A percentile compares a stretch with the other conserved stretches of the same genome.
Evolutionary conservation across 75 land plant genomes (phyloP).

Genomic region (Ceratopteris richardii): DNA sequence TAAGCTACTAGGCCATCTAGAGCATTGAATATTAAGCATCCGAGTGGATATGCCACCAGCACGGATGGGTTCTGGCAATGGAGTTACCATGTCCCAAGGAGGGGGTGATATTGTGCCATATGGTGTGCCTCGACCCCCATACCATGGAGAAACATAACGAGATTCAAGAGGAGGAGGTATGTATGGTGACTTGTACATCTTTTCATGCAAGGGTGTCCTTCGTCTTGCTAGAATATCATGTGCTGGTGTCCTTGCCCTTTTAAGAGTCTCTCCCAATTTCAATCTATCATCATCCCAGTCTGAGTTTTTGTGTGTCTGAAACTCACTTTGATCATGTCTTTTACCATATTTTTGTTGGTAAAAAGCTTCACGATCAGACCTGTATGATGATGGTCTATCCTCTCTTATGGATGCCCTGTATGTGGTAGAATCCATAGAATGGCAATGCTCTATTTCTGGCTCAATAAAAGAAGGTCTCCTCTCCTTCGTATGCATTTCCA

Average conservation of each 20-base stretch:
- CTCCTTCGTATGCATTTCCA: no score
- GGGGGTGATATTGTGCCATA: conserved; percentile 39
- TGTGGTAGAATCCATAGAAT: not conserved
- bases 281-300: conserved; percentile 84
- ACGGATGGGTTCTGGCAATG: conserved; percentile 74
- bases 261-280: conserved; percentile 94
- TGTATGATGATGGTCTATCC: not conserved
- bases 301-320: not conserved
- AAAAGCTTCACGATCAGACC: not conserved
- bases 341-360: no score
- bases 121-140: conserved; percentile 70
- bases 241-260: conserved; percentile 18
- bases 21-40: conserved; percentile 21
- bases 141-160: conserved; percentile 79
- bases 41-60: conserved; percentile 60
- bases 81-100: conserved; percentile 73
- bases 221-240: conserved; percentile 20
- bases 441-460: not conserved
- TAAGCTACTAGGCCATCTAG: conserved; percentile 37
- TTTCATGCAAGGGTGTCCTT: conserved; percentile 15
- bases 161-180: conserved; percentile 77
- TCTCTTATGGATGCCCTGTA: not conserved
- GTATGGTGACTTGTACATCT: conserved; percentile 22
- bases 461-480: no score
- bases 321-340: no score